Conservation (phyloP, 306 rosid species). For the Quercus ilex region DNA sequence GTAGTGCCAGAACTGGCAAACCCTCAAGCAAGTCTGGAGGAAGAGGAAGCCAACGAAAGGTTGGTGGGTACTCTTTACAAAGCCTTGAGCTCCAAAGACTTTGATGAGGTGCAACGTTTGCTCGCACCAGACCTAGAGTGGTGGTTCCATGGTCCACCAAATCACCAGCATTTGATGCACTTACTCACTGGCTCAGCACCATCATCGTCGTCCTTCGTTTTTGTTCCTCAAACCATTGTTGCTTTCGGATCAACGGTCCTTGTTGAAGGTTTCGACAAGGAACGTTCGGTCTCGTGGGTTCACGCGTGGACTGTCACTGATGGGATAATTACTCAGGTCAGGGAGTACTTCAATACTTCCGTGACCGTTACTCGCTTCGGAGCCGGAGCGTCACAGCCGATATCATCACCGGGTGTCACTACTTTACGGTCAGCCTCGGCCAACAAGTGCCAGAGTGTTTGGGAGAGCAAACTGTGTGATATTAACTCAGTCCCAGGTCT, state of each 20-base stretch:
- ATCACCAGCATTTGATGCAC: conserved; percentile 59
- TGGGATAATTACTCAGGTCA: conserved; percentile 57
- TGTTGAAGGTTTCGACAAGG: conserved; percentile 59
- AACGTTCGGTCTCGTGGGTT: conserved; percentile 61
- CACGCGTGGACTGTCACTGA: conserved; percentile 67
- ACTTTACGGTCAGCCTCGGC: background rate
- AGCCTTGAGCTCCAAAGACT: conserved; percentile 47
- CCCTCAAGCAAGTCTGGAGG: conserved; percentile 23
- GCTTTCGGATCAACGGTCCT: conserved; percentile 57
- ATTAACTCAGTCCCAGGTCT: conserved; percentile 58
- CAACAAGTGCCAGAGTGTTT: conserved; percentile 43
- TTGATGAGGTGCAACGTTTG: conserved; percentile 28
- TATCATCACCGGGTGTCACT: conserved; percentile 10
- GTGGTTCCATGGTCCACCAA: conserved; percentile 88
- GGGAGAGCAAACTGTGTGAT: conserved; percentile 64
- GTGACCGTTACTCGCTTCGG: conserved; percentile 56
- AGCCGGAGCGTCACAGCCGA: background rate
- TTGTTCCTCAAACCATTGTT: conserved; percentile 39
- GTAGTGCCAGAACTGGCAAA: conserved; percentile 29
- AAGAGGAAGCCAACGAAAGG: conserved; percentile 29
- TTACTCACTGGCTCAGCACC: conserved; percentile 44
- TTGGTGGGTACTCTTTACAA: conserved; percentile 44
- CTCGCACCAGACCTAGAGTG: conserved; percentile 65
- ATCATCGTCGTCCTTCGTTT: conserved; percentile 18
- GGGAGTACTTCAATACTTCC: conserved; percentile 73